phyloP scores from a whole-genome alignment of 495 filamentous ascomycete genomes.

The Stereocaulon alpinum region DNA sequence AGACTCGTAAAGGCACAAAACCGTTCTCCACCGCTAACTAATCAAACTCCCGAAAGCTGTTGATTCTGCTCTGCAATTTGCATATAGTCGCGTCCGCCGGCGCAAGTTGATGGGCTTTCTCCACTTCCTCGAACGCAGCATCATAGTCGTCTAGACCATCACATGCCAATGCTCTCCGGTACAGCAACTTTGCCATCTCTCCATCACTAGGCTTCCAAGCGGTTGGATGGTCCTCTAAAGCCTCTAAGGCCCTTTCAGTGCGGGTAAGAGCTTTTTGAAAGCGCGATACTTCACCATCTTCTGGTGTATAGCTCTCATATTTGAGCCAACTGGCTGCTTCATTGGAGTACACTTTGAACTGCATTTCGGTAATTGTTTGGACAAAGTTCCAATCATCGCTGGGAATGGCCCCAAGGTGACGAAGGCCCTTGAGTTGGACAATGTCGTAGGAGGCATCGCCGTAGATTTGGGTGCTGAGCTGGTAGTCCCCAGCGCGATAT shows the following conservation, averaged over 20 bases:
- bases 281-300: not conserved
- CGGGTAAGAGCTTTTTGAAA: not conserved
- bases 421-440: not conserved
- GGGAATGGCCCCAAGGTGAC: not conserved
- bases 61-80: not conserved
- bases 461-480: not conserved
- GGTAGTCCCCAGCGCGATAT: not conserved
- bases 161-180: not conserved
- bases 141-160: not conserved
- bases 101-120: not conserved
- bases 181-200: not conserved
- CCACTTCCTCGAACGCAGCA: not conserved
- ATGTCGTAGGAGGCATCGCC: not conserved
- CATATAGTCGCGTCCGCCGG: not conserved
- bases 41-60: not conserved
- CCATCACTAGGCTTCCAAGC: not conserved
- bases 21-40: not conserved
- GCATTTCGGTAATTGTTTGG: slow-evolving; percentile 1
- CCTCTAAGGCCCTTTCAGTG: not conserved
- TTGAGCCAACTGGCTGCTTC: slow-evolving; percentile 3
- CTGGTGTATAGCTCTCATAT: not conserved
- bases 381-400: not conserved
- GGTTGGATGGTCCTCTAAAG: not conserved
- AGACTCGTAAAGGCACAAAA: too few relatives aligned
- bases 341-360: not conserved